Percentiles rank a stretch among this genome's conserved stretches.
These are phyloP conservation scores for Barbatosphaeria neglecta DNA, from an alignment of 495 filamentous ascomycete species.

Conservation along the genomic window DNA sequence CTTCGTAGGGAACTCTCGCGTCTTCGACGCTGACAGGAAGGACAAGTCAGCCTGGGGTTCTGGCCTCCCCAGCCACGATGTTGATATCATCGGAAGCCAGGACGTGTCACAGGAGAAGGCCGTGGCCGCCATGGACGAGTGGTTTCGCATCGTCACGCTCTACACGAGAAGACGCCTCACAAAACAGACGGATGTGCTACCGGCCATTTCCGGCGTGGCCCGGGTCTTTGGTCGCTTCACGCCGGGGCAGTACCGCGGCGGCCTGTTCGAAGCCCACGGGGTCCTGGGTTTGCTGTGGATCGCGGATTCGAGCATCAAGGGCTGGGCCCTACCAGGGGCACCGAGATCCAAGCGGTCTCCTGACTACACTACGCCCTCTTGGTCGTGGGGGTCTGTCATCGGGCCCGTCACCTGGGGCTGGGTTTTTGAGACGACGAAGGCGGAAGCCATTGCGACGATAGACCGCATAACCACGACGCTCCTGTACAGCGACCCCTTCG, in stretches of 20 bases:
- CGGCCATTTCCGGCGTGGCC: not conserved
- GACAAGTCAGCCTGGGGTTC: not conserved
- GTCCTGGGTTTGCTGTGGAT: not conserved
- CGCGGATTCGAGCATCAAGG: not conserved
- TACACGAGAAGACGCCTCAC: not conserved
- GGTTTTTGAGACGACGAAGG: not conserved
- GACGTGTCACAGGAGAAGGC: not conserved
- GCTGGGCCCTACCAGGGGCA: not conserved
- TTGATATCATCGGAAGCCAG: too few species aligned
- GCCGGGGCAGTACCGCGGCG: not conserved
- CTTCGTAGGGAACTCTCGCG: not conserved
- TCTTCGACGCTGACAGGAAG: not conserved
- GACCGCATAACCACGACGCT: not conserved
- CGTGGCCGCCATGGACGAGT: not conserved
- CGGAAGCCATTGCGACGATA: not conserved
- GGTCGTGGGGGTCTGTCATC: not conserved
- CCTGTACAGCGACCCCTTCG: not conserved
- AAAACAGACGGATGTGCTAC: not conserved
- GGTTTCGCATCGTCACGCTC: not conserved
- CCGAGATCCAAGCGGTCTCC: not conserved
- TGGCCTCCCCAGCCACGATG: not conserved
- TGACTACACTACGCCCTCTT: not conserved
- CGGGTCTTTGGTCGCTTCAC: not conserved
- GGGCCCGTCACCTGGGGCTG: not conserved
- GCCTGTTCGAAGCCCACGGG: not conserved